Evolutionary conservation across 139 green algal species (phyloP), one percentile per base, ranked within the genome.

Genomic region (Coelastrella sp.): DNA sequence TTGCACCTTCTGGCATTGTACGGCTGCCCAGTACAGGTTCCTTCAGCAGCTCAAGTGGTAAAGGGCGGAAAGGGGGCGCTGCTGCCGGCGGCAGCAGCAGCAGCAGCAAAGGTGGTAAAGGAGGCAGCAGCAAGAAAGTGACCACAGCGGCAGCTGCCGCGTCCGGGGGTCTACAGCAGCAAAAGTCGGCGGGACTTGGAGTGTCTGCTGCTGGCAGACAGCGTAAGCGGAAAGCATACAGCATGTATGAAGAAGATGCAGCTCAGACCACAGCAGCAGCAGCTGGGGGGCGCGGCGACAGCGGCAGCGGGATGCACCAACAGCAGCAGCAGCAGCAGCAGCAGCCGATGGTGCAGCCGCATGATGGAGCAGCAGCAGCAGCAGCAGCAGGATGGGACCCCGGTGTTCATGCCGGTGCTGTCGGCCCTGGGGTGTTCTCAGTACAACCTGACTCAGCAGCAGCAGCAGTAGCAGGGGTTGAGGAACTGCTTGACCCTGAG

Each of bases 141-240:
- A 65, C 27, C 25, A 24, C 81, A 35, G 81, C 81, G 20, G 81
- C 60, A 25, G 61, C 60, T 60, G 81, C 14, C 49, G 49, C 49
- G 19, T 11, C 10, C 11, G 79, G 19, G 20, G 11, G 8, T 66
- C 27, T 80, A 27, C 66, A n/a, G 66, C 66, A 88, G 19, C 66
- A 65, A 7, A 60, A 27, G n/a, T 49, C 82, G 7, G 56, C 10
- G 6, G 60, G 76, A 27, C 24, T 78, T 10, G 83, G 83, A 20
- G 83, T 81, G 20, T 88, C 83, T 12, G 66, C 83, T 80, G 83
- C 83, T 22, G 83, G 83, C 15, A 22, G 83, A 25, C 65, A 88
- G 66, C 65, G 83, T 10, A 88, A 88, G 60, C 83, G 83, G 7
- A 88, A 88, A 20, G 83, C 83, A 1, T 60, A 78, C 25, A 87